Evolutionary conservation across 1,284 basidiomycete species (phyloP), one percentile per base, ranked within the genome.

Genomic region (Fomitopsis schrenkii): DNA sequence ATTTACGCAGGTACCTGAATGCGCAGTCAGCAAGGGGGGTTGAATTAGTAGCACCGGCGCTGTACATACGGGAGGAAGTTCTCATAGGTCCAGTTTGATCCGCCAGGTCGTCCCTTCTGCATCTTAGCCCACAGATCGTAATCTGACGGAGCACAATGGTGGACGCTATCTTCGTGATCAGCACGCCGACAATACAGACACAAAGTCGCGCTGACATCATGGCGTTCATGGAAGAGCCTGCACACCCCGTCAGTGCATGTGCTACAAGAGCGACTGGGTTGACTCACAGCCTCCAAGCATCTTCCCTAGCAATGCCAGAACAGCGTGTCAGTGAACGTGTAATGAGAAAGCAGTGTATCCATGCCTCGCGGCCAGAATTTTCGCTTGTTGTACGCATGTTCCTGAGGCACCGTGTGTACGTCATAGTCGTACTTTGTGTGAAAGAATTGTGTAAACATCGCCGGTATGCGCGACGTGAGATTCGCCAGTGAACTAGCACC

Each of bases 231-330:
- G 85, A 81, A 9, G 86, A 85, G 62, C 85, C 86, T 88, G 28
- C 10, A 8, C 5, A 17, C 14, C 10, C 1, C 7, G 3, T 17
- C 19, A 15, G 12, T 15, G 5, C 15, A 50, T 30, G 4, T 50
- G 10, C 12, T 9, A 14, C 19, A 9, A 33, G 17, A 33, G 3
- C 8, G 14, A 33, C 17, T 9, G 15, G 14, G 9, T 12, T 28
- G 14, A 78, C 83, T 70, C 69, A 87, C 88, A 90, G 69, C 88
- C 88, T 46, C 88, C 88, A 0, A 90, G 77, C 69, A 90, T 75
- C 68, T 85, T 88, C 1, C 76, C 48, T 50, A 26, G 3, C 6
- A 33, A 17, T 5, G 14, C 5, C 19, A 30, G 48, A 50, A 30
- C 14, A 2, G 22, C 28, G 14, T 22, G 30, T 50, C 30, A 50